Evolutionary conservation across 768 basidiomycete genomes (phyloP).

Genomic region (Panellus pusillus): DNA sequence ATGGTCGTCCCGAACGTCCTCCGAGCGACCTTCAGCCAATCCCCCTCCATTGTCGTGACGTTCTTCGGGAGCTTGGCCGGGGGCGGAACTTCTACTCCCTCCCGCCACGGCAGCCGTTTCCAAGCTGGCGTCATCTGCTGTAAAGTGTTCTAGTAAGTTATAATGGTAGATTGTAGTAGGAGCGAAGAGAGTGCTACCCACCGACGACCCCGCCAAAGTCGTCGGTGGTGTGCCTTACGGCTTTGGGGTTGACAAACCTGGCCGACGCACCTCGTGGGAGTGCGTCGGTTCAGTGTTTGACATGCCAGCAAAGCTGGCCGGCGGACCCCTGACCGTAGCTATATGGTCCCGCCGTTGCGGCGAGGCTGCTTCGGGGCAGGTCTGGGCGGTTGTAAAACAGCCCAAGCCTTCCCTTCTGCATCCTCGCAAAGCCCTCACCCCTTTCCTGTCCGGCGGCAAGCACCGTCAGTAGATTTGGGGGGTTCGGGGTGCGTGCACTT

Average conservation of each 20-base stretch:
- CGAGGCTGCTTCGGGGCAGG: no score
- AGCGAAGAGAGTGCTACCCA: background rate
- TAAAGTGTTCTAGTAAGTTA: no score
- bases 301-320: no score
- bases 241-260: background rate
- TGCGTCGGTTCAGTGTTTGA: no score
- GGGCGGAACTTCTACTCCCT: background rate
- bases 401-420: background rate
- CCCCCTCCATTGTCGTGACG: background rate
- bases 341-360: no score
- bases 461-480: no score
- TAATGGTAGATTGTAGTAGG: background rate
- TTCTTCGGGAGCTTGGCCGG: background rate
- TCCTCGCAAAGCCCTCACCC: background rate
- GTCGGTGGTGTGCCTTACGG: background rate
- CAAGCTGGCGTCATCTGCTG: background rate
- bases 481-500: no score
- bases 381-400: no score
- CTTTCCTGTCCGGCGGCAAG: no score
- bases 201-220: background rate
- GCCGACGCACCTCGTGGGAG: no score
- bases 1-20: background rate
- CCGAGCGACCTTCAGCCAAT: background rate
- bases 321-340: no score
- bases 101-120: background rate